Evolutionary conservation across 345 rosid genomes (phyloP).

Genomic region (Gossypium ekmanianum): DNA sequence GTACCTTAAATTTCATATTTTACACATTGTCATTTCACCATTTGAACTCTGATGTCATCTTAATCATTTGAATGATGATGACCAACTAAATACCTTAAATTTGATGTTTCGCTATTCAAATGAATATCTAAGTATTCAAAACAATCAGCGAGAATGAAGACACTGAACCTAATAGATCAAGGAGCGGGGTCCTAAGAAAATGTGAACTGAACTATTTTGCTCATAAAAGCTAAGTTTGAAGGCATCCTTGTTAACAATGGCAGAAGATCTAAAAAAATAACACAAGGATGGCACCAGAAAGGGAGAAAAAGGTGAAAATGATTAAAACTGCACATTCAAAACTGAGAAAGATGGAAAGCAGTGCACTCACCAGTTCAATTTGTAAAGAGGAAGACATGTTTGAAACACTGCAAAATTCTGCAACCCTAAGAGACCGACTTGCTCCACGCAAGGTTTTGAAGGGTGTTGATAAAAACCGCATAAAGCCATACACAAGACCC

Average conservation of each 20-base stretch:
- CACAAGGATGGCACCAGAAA: background rate
- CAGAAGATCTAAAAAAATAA: background rate
- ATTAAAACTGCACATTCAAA: background rate
- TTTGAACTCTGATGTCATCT: background rate
- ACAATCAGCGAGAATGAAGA: background rate
- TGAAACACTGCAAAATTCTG: slow-evolving; percentile 86
- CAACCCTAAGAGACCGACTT: slow-evolving; percentile 71
- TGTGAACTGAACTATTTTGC: background rate
- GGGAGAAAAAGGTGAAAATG: background rate
- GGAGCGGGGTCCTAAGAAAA: too few species aligned
- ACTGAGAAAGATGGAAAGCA: background rate
- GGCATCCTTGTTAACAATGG: background rate
- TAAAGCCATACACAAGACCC: slow-evolving; percentile 76
- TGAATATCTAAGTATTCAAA: background rate
- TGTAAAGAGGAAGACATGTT: slow-evolving; percentile 77
- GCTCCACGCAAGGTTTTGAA: slow-evolving; percentile 89
- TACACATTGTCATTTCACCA: background rate
- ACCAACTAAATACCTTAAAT: background rate
- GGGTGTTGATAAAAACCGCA: slow-evolving; percentile 69
- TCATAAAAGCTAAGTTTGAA: background rate
- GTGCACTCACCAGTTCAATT: slow-evolving; percentile 73
- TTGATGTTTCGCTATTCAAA: background rate
- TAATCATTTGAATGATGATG: background rate
- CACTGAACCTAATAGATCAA: background rate
- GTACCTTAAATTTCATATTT: background rate